Percentiles rank a stretch among this genome's conserved stretches.
Conservation (phyloP, 192 early-diverging fungal species). For the Linnemannia zychae region DNA sequence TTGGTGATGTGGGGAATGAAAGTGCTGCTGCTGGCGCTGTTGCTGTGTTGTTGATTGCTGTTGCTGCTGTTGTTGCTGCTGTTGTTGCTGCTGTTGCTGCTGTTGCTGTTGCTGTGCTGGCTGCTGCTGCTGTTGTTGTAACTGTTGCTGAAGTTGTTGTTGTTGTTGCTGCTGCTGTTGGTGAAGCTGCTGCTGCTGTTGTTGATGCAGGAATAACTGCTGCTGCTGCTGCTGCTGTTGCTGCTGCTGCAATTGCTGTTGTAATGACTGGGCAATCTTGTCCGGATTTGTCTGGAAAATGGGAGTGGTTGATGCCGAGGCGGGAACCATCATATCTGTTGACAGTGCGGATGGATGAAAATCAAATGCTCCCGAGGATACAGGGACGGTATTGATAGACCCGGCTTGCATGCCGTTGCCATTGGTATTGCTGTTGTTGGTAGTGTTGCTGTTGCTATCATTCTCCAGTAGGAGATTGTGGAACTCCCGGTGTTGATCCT, state of each 20-base stretch:
- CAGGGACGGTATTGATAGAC: constrained; percentile 8
- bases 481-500: constrained; percentile 28
- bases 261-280: constrained; percentile 29
- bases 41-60: constrained; percentile 23
- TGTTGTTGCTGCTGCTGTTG: constrained; percentile 32
- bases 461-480: constrained; percentile 38
- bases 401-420: not conserved
- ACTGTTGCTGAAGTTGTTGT: constrained; percentile 22
- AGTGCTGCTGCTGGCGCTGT: constrained; percentile 8
- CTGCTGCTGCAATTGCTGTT: constrained; percentile 36
- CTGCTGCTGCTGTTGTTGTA: constrained; percentile 21
- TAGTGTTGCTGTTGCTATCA: not conserved
- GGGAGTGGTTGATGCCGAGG: constrained; percentile 48
- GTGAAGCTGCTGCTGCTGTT: constrained; percentile 29
- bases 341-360: constrained; percentile 34
- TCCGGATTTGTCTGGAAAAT: constrained; percentile 39
- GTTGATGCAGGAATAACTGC: constrained; percentile 19
- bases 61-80: constrained; percentile 27
- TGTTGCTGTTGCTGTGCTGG: constrained; percentile 8
- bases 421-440: not conserved
- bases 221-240: constrained; percentile 23
- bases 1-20: not conserved
- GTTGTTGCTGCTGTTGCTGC: constrained; percentile 24
- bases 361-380: constrained; percentile 16
- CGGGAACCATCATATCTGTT: constrained; percentile 30